A percentile compares a stretch with the other conserved stretches of the same genome.
Evolutionary conservation across 2,329 filamentous ascomycete genomes (phyloP).

Genomic region (Fusarium nelsonii): DNA sequence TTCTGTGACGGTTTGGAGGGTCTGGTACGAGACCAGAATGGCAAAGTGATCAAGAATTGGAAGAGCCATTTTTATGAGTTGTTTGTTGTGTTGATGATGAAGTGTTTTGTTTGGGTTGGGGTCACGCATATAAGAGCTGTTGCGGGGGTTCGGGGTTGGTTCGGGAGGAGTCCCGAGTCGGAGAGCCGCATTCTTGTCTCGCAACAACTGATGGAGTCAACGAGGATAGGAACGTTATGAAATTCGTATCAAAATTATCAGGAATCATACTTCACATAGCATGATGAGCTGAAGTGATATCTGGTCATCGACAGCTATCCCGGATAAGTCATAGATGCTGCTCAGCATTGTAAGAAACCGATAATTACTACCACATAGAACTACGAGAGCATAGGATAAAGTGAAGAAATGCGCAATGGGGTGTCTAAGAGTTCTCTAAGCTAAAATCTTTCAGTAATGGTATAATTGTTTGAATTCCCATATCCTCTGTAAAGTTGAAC

Average conservation of each 20-base stretch:
- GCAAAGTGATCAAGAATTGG: slow-evolving; percentile 72
- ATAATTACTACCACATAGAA: background rate
- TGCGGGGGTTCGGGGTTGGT: slow-evolving; percentile 38
- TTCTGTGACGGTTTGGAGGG: slow-evolving; percentile 60
- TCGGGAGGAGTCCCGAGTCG: slow-evolving; percentile 21
- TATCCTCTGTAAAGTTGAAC: background rate
- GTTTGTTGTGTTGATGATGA: background rate
- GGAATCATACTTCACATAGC: too few species aligned
- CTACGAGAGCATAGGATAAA: background rate
- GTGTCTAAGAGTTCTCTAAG: background rate
- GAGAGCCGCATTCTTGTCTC: background rate
- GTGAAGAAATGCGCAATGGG: too few species aligned
- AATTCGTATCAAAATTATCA: too few species aligned
- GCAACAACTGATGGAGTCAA: too few species aligned
- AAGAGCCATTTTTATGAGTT: slow-evolving; percentile 9
- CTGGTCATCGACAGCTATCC: background rate
- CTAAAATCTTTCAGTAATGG: too few species aligned
- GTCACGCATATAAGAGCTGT: background rate
- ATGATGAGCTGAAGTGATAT: background rate
- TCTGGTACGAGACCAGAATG: slow-evolving; percentile 67
- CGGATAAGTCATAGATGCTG: too few species aligned
- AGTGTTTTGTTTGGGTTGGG: background rate
- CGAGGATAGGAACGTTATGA: too few species aligned
- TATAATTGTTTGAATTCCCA: background rate
- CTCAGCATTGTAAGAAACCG: background rate